phyloP scores from a whole-genome alignment of 352 stramenopile species.

The Phytophthora citrophthora region DNA sequence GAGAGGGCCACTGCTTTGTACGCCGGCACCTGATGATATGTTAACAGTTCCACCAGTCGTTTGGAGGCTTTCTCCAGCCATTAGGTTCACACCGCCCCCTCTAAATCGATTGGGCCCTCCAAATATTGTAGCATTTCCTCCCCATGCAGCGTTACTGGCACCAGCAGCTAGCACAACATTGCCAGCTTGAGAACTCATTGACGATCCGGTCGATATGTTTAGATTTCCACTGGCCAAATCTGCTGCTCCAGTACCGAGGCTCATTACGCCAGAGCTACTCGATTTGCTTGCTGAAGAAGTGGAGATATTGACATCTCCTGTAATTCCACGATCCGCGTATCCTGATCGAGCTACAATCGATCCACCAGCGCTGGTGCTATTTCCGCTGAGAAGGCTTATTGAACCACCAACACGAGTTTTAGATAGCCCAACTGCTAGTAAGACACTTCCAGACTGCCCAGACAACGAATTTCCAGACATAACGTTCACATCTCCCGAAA shows the following conservation, averaged over 20 bases:
- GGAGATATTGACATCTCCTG: constrained; percentile 31
- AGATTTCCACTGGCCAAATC: constrained; percentile 27
- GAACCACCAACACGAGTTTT: constrained; percentile 14
- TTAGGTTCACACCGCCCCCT: constrained; percentile 21
- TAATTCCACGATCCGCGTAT: constrained; percentile 24
- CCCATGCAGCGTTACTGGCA: constrained; percentile 24
- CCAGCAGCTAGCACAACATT: constrained; percentile 30
- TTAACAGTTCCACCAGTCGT: constrained; percentile 21
- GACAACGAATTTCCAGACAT: constrained; percentile 22
- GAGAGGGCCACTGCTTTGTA: constrained; percentile 13
- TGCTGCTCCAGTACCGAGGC: constrained; percentile 29
- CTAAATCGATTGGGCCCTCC: constrained; percentile 21
- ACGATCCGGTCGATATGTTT: constrained; percentile 18
- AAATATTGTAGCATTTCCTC: constrained; percentile 28
- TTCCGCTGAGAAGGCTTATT: constrained; percentile 32
- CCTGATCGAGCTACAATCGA: constrained; percentile 28
- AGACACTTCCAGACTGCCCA: constrained; percentile 33
- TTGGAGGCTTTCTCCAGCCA: constrained; percentile 24
- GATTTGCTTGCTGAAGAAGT: constrained; percentile 21
- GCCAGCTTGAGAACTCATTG: constrained; percentile 24
- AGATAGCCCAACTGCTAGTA: constrained; percentile 23
- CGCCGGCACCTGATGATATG: constrained; percentile 22
- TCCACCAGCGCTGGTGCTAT: constrained; percentile 27
- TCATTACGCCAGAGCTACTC: constrained; percentile 27
- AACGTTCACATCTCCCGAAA: constrained; percentile 27